Conservation (phyloP, 331 rosid species). For the Acacia concinna region DNA sequence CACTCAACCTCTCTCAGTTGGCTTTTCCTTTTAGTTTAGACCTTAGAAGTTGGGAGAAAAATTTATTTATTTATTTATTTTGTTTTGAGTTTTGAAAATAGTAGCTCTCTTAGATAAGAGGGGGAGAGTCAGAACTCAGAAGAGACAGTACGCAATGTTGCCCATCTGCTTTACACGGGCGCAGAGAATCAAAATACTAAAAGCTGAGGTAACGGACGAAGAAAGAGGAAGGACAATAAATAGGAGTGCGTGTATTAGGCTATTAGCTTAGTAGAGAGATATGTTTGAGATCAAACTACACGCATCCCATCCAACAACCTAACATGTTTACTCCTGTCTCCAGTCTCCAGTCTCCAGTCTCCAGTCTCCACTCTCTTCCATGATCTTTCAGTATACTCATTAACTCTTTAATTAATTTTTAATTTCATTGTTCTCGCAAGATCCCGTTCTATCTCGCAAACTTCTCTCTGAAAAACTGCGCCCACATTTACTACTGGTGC, state of each 20-base stretch:
- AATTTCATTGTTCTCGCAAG: background rate
- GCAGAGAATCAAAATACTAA: constrained; percentile 8
- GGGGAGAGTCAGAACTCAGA: background rate
- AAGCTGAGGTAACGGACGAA: background rate
- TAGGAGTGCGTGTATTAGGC: background rate
- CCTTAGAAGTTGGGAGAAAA: background rate
- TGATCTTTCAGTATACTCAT: background rate
- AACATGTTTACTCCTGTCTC: constrained; percentile 17
- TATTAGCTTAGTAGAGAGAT: constrained; percentile 22
- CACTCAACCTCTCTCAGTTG: background rate
- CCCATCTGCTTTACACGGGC: background rate
- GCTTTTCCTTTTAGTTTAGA: background rate
- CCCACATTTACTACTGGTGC: background rate
- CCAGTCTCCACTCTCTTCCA: constrained; percentile 11
- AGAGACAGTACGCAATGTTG: background rate
- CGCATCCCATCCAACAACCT: constrained; percentile 28
- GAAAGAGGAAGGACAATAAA: constrained; percentile 24
- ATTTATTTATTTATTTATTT: background rate
- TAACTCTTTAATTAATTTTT: background rate
- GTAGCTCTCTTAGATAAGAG: background rate
- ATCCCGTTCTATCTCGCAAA: background rate
- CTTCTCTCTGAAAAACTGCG: background rate
- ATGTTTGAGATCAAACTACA: constrained; percentile 29
- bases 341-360: no score
- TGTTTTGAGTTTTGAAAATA: background rate